Percentiles rank a stretch among this genome's conserved stretches.
These are phyloP conservation scores for Kluyveromyces lactis DNA, from an alignment of 805 yeast genomes.

Conservation along the genomic window DNA sequence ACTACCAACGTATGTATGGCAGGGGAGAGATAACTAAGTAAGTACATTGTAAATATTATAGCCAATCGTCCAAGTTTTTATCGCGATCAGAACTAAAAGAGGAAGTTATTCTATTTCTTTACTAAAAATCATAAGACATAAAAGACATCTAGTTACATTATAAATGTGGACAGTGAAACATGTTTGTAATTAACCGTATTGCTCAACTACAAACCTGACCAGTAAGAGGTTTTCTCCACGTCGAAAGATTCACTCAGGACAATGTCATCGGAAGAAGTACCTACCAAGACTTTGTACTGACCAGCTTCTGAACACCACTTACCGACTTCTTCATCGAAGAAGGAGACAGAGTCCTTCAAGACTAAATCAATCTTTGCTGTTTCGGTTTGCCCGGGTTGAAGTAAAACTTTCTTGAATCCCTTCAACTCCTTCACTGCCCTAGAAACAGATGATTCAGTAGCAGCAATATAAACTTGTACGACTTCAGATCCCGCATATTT, in stretches of 20 bases:
- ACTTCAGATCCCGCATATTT: constrained; percentile 42
- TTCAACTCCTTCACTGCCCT: too few relatives aligned
- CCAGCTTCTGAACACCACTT: constrained; percentile 49
- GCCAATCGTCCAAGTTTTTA: too few relatives aligned
- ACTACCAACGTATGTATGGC: too few relatives aligned
- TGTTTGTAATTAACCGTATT: too few relatives aligned
- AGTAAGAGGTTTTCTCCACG: constrained; percentile 17
- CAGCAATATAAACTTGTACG: constrained; percentile 45
- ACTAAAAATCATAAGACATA: too few relatives aligned
- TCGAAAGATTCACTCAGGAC: constrained; percentile 18
- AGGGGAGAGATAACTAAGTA: too few relatives aligned
- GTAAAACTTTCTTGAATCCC: constrained; percentile 43
- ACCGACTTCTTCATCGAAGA: constrained; percentile 40
- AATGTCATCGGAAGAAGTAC: constrained; percentile 30
- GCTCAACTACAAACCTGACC: constrained; percentile 15
- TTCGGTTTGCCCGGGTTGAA: constrained; percentile 38
- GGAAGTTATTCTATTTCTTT: too few relatives aligned
- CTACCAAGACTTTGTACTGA: too few relatives aligned
- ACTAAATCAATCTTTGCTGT: constrained; percentile 32
- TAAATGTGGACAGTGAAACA: too few relatives aligned
- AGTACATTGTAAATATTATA: too few relatives aligned
- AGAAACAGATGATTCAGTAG: constrained; percentile 26
- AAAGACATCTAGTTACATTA: too few relatives aligned
- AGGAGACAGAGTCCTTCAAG: constrained; percentile 43
- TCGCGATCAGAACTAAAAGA: too few relatives aligned